Evolutionary conservation across 2,329 filamentous ascomycete genomes (phyloP).

Genomic region (Colletotrichum theobromicola): DNA sequence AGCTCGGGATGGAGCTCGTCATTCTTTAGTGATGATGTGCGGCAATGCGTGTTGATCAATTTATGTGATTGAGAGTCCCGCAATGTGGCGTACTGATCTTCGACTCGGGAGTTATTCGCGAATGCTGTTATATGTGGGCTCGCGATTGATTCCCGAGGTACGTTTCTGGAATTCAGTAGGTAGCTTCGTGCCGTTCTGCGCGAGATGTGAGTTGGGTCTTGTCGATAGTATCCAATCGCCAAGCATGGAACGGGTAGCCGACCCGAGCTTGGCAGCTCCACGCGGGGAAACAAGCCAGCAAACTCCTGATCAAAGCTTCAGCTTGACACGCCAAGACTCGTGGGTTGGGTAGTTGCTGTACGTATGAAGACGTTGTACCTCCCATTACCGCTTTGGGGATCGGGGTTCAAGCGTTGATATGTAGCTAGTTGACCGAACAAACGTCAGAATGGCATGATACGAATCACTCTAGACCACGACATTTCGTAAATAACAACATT

Average conservation of each 20-base stretch:
- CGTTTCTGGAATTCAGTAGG: not conserved
- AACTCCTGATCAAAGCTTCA: not conserved
- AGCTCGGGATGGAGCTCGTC: not conserved
- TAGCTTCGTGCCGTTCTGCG: too few species aligned
- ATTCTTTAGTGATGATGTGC: not conserved
- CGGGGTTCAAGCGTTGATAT: not conserved
- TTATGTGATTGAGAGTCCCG: not conserved
- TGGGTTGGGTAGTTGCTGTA: not conserved
- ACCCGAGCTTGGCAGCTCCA: not conserved
- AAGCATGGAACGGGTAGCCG: not conserved
- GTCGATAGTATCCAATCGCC: not conserved
- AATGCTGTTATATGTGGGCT: not conserved
- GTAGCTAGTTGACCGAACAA: not conserved
- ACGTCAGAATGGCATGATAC: not conserved
- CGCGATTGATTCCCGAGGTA: not conserved
- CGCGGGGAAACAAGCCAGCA: not conserved
- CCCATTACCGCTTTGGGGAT: not conserved
- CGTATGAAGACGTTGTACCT: not conserved
- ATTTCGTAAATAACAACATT: not conserved
- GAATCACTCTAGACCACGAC: not conserved
- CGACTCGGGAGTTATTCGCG: not conserved
- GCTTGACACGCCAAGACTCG: not conserved
- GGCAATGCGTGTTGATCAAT: not conserved
- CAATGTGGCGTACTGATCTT: not conserved
- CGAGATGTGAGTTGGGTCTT: not conserved